Conservation (phyloP, 257 asterid genomes). For the Fraxinus americana region DNA sequence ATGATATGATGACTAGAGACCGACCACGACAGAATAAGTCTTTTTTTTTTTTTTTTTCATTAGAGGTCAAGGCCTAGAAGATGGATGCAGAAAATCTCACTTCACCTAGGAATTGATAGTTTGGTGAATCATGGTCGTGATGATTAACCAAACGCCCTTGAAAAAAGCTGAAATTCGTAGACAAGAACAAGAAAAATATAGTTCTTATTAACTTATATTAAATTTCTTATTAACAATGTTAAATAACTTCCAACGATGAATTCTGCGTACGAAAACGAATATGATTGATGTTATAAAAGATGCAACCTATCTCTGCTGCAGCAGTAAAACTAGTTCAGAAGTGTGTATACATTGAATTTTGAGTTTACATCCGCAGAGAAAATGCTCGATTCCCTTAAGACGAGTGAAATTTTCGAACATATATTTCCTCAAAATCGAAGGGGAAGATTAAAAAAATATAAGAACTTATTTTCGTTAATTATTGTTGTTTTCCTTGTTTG, state of each 20-base stretch:
- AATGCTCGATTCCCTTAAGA: neutral
- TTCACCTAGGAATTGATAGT: no score
- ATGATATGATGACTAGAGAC: no score
- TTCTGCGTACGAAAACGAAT: no score
- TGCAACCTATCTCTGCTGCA: neutral
- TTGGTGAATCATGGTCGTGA: no score
- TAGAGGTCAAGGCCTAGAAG: no score
- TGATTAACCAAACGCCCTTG: neutral
- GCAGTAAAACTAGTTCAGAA: neutral
- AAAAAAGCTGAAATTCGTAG: neutral
- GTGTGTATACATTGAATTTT: neutral
- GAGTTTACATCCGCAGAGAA: neutral
- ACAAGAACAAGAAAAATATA: neutral
- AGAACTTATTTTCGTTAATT: slow-evolving; percentile 13
- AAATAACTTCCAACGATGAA: no score
- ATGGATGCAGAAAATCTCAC: no score
- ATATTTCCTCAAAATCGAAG: neutral
- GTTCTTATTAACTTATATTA: neutral
- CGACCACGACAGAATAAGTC: no score
- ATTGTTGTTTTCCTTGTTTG: slow-evolving; percentile 48
- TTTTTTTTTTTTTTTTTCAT: no score
- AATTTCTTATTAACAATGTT: no score
- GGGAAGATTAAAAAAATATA: neutral
- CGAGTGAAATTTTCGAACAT: no score
- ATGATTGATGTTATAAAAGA: no score